A percentile compares a stretch with the other conserved stretches of the same genome.
These are phyloP conservation scores for Beta corolliflora DNA, from an alignment of 179 eudicot genomes.

Conservation along the genomic window DNA sequence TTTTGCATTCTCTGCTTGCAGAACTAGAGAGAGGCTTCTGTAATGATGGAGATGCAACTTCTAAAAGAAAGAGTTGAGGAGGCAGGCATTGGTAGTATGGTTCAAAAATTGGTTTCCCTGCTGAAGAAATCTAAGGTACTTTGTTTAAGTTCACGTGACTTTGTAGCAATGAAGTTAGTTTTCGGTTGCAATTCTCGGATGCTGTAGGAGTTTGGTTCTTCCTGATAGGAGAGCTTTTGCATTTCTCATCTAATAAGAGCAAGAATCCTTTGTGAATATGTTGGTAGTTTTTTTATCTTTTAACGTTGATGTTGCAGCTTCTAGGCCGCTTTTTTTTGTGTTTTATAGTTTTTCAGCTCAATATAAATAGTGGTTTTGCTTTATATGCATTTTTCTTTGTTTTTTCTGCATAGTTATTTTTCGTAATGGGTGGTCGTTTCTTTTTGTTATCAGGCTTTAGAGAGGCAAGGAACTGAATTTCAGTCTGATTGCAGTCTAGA, in stretches of 20 bases:
- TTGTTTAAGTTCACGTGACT: neutral
- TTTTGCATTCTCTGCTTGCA: slow-evolving; percentile 15
- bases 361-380: neutral
- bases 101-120: slow-evolving; percentile 30
- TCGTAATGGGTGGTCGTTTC: neutral
- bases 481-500: slow-evolving; percentile 24
- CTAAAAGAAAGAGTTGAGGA: slow-evolving; percentile 23
- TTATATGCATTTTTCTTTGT: neutral
- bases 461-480: slow-evolving; percentile 32
- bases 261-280: neutral
- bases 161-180: neutral
- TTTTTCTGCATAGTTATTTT: neutral
- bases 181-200: neutral
- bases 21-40: slow-evolving; percentile 27
- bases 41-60: slow-evolving; percentile 25
- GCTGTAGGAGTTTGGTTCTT: neutral
- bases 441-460: slow-evolving; percentile 30
- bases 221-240: neutral
- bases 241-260: neutral
- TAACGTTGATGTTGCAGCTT: neutral
- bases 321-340: neutral
- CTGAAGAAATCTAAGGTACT: slow-evolving; percentile 28
- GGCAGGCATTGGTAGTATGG: slow-evolving; percentile 21
- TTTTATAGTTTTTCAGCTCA: neutral
- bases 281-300: neutral